These are phyloP conservation scores for Stagonosporopsis cucurbitacearum DNA, from an alignment of 2,329 filamentous ascomycete species.

Conservation along the genomic window DNA sequence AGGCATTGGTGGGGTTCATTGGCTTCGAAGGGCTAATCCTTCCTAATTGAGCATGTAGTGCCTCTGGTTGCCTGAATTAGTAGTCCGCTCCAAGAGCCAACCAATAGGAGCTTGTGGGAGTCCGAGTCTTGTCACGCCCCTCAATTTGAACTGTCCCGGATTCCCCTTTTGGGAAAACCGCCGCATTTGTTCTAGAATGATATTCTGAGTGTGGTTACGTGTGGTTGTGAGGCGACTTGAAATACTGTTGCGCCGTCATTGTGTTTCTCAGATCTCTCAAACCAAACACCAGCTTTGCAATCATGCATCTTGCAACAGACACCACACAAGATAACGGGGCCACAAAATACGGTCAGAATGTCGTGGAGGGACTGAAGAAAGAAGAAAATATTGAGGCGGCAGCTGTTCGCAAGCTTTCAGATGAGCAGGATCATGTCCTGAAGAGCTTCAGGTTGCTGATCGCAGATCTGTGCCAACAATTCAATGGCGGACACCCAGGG, in stretches of 20 bases:
- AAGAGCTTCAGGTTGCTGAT: slow-evolving; percentile 68
- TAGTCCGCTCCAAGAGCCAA: neutral
- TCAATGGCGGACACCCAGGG: slow-evolving; percentile 73
- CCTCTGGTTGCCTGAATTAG: slow-evolving; percentile 3
- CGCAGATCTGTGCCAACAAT: slow-evolving; percentile 73
- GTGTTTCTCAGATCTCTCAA: neutral
- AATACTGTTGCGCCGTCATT: slow-evolving; percentile 1
- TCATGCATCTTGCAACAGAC: slow-evolving; percentile 29
- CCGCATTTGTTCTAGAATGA: neutral
- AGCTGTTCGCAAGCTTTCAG: slow-evolving; percentile 27
- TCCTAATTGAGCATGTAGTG: slow-evolving; percentile 1
- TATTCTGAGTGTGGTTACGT: neutral
- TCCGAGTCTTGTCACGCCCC: neutral
- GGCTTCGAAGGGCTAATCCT: neutral
- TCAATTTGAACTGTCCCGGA: neutral
- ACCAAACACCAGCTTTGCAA: neutral
- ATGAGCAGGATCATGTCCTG: slow-evolving; percentile 60
- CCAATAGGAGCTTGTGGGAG: slow-evolving; percentile 10
- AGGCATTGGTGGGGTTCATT: slow-evolving; percentile 1
- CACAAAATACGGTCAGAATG: slow-evolving; percentile 36
- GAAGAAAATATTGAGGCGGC: slow-evolving; percentile 32
- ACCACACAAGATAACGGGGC: slow-evolving; percentile 18
- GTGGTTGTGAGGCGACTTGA: neutral
- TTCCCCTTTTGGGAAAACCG: slow-evolving; percentile 6
- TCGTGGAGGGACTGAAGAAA: slow-evolving; percentile 28